Base-by-base conservation (phyloP, 345 rosid genomes). In the Linum usitatissimum region DNA sequence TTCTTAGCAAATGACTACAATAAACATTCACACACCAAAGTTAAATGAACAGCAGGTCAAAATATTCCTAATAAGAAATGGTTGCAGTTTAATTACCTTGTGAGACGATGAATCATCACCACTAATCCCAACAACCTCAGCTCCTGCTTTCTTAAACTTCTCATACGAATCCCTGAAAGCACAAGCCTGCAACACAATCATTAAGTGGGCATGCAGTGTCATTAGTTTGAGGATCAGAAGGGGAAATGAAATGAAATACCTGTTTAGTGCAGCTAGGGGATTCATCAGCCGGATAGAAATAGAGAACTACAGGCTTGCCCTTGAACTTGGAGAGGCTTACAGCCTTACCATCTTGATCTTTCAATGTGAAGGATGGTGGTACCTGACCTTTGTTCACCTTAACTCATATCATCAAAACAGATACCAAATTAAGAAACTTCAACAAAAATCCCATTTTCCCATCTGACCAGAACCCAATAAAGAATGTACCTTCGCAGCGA, bases 231-330 rank as follows among this genome's bases (percentile, higher is more conserved):
- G 23, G 57, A 53, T 13, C 57, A 54, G 21, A 54, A 54, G 15
- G 56, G 56, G n/a, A 18, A 6, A 18, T 18, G 15, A 53, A 18
- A 17, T 17, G 21, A 8, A 54, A 54, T 30, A 88, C 98, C 96
- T 92, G 93, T 66, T 89, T 92, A 71, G 98, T 89, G 83, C 98
- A 92, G 39, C 96, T 84, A 56, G 98, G 98, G 39, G 84, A 69
- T 69, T 92, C 98, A 78, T 92, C 98, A 31, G 96, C 98, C 60
- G 98, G 96, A 80, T 92, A 89, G 78, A 92, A 92, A 64, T 92
- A 92, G 66, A 89, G 72, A 57, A 89, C 86, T 60, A 87, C 90
- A 42, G 98, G 98, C 88, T 89, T 92, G 68, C 96, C 98, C 80
- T 89, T 89, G 64, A 82, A 87, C 70, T 84, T 78, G 39, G 83